Conservation (phyloP, 805 yeast genomes). For the Hanseniaspora lachancei region DNA sequence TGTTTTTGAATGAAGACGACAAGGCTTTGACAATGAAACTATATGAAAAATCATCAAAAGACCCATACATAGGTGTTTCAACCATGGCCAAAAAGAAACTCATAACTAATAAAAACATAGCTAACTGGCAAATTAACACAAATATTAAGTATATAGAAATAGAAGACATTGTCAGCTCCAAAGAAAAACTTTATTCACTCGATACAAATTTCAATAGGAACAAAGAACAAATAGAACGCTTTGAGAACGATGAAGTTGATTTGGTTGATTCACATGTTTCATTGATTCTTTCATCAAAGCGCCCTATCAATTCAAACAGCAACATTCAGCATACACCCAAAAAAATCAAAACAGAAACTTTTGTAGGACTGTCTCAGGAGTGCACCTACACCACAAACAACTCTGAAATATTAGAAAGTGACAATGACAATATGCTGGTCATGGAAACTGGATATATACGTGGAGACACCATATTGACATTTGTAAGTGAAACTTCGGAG, state of each 20-base stretch:
- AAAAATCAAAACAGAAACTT: neutral
- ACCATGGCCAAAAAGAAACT: neutral
- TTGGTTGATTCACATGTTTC: neutral
- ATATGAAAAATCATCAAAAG: neutral
- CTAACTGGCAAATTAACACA: neutral
- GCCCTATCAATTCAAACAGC: neutral
- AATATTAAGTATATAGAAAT: neutral
- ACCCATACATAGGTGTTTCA: neutral
- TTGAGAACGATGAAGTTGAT: neutral
- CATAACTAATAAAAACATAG: neutral
- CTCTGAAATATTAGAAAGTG: neutral
- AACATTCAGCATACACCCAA: neutral
- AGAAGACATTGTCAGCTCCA: neutral
- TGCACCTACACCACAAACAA: neutral
- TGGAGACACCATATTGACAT: neutral
- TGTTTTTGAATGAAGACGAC: neutral
- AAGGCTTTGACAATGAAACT: neutral
- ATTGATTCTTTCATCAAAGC: neutral
- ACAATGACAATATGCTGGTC: neutral
- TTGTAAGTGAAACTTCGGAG: neutral
- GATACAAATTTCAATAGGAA: neutral
- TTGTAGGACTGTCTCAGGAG: neutral
- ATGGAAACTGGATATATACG: neutral
- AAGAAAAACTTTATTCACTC: neutral
- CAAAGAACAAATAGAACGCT: neutral